Evolutionary conservation across 2,329 filamentous ascomycete genomes (phyloP), one percentile per base, ranked within the genome.

Genomic region (Aspergillus sp.): DNA sequence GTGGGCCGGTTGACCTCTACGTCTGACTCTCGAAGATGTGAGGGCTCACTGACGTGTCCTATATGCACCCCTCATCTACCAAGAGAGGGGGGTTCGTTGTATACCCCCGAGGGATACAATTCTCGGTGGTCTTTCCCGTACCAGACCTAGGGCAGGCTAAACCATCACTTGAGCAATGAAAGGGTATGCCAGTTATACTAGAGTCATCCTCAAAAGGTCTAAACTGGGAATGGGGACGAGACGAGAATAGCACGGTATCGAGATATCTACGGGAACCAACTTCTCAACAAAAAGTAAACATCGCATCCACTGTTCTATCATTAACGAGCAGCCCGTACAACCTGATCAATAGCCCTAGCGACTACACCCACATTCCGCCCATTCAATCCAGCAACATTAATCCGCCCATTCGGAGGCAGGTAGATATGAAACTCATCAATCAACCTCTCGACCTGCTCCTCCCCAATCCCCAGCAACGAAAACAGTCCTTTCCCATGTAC

Each of bases 401-500:
- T 64, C n/a, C 74, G 63, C 7, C 75, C 73, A 19, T 63, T 70
- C 1, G 61, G 59, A 41, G 75, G 58, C 53, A 77, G 45, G 58
- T 77, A 77, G 33, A 76, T 62, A 62, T 77, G 74, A 52, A 68
- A 62, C 19, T 70, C 65, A 2, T 70, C 60, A 57, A 66, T 59
- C 13, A 78, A 55, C 5, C 61, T 53, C 3, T 22, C 33, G 3
- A 78, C 71, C 40, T 77, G 70, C 33, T 67, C 60, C 8, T 61
- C 47, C 6, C 48, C 64, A 46, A 78, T 57, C 0, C 75, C 74
- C 0, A 75, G 75, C 58, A 73, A 76, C 4, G 67, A 70, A 57
- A 78, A 78, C 75, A 79, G 77, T 6, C 76, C 76, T 51, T 74
- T 74, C 68, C 78, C 68, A 22, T 58, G 42, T 52, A 60, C 61